Percentiles rank a stretch among this genome's conserved stretches.
Evolutionary conservation across 257 asterid species (phyloP).

Genomic region (Solanum verrucosum): DNA sequence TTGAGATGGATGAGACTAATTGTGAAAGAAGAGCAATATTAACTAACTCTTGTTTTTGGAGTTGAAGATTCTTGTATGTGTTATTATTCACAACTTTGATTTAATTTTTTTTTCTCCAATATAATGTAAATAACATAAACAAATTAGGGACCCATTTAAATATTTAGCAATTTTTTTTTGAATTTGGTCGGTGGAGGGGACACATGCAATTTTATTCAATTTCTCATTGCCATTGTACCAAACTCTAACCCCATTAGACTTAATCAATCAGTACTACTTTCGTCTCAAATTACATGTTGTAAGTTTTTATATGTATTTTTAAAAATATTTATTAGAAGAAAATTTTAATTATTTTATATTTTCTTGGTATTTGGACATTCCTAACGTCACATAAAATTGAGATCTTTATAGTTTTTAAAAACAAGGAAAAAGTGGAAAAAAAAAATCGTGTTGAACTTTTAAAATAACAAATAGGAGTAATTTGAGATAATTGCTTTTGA

Average conservation of each 20-base stretch:
- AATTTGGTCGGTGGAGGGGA: constrained; percentile 19
- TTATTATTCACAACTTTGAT: background rate
- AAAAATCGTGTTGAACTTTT: no score
- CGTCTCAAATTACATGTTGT: no score
- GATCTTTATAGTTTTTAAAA: no score
- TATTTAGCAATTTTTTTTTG: background rate
- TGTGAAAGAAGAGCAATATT: background rate
- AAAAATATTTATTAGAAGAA: no score
- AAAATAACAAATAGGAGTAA: background rate
- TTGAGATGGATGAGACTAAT: background rate
- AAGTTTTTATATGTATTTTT: no score
- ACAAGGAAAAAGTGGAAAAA: no score
- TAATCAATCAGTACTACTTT: background rate
- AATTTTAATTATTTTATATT: background rate
- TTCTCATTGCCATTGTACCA: background rate
- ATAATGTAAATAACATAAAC: background rate
- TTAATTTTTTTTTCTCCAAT: no score
- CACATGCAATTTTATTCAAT: background rate
- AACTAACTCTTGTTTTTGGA: background rate
- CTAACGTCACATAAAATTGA: no score
- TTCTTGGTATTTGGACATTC: background rate
- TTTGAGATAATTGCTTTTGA: background rate
- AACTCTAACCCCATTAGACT: background rate
- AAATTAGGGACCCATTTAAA: background rate
- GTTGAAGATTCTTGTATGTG: background rate